Conservation (phyloP, 2,329 filamentous ascomycete genomes). For the Fusarium multiceps region DNA sequence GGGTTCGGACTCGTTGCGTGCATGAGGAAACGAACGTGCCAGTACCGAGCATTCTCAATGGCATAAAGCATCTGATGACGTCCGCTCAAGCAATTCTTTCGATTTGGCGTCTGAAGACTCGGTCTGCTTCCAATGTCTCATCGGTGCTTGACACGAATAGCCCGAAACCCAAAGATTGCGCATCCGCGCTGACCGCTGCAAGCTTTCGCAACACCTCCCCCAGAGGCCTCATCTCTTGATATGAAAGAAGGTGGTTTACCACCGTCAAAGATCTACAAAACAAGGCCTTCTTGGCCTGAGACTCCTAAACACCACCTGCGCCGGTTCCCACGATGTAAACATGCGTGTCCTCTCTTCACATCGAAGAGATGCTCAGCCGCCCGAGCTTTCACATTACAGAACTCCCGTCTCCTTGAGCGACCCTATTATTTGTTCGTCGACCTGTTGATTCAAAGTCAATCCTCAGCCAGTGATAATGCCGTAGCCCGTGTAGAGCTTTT, state of each 20-base stretch:
- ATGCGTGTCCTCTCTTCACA: constrained; percentile 50
- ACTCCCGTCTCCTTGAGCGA: constrained; percentile 48
- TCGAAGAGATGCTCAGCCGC: constrained; percentile 51
- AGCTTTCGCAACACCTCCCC: constrained; percentile 23
- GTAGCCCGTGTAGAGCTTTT: constrained; percentile 19
- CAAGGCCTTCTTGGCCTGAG: constrained; percentile 46
- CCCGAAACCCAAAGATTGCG: not conserved
- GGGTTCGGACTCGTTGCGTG: constrained; percentile 26
- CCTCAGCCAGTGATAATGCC: constrained; percentile 31
- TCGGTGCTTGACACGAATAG: constrained; percentile 2
- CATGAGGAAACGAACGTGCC: constrained; percentile 35
- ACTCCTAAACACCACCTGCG: constrained; percentile 48
- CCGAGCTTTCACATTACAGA: constrained; percentile 48
- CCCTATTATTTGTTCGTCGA: constrained; percentile 41
- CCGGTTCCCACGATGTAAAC: constrained; percentile 44
- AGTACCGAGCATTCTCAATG: constrained; percentile 28
- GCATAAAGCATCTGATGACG: constrained; percentile 11
- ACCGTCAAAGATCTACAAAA: constrained; percentile 60
- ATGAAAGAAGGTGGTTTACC: constrained; percentile 57
- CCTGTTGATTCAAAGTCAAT: constrained; percentile 50
- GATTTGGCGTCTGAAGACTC: not conserved
- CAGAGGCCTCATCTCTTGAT: constrained; percentile 53
- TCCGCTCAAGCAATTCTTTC: not conserved
- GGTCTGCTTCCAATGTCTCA: not conserved
- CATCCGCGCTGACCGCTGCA: constrained; percentile 18